These are phyloP conservation scores for Aspergillus japonicus DNA, from an alignment of 2,329 filamentous ascomycete genomes.

Conservation along the genomic window DNA sequence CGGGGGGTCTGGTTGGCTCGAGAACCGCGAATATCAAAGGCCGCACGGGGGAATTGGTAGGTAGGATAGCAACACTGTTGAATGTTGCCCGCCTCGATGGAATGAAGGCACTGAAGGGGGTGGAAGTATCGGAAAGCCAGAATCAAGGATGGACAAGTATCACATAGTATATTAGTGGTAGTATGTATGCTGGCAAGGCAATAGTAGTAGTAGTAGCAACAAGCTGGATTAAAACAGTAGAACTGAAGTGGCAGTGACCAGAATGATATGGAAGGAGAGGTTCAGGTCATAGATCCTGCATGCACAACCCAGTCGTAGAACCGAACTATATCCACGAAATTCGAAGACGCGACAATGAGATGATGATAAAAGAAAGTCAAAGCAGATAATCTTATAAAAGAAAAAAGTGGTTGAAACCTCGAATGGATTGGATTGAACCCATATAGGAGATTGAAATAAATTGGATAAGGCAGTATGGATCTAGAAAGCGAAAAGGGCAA, in stretches of 20 bases:
- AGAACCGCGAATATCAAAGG: slow-evolving; percentile 14
- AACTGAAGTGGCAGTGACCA: slow-evolving; percentile 7
- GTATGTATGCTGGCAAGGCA: slow-evolving; percentile 9
- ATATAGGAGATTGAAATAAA: slow-evolving; percentile 11
- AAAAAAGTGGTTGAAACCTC: slow-evolving; percentile 13
- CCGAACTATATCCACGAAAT: slow-evolving; percentile 20
- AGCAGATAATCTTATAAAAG: slow-evolving; percentile 20
- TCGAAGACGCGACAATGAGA: slow-evolving; percentile 18
- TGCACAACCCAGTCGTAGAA: slow-evolving; percentile 22
- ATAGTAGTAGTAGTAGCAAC: slow-evolving; percentile 10
- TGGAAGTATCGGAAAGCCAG: slow-evolving; percentile 57
- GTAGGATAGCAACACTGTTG: slow-evolving; percentile 27
- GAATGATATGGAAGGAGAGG: slow-evolving; percentile 18
- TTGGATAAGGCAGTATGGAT: slow-evolving; percentile 15
- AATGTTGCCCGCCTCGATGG: slow-evolving; percentile 28
- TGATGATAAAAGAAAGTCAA: slow-evolving; percentile 15
- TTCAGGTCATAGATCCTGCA: slow-evolving; percentile 17
- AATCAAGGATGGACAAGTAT: slow-evolving; percentile 37
- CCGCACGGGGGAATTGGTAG: slow-evolving; percentile 12
- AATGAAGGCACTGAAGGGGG: slow-evolving; percentile 36
- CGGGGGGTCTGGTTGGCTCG: neutral
- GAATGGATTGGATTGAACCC: slow-evolving; percentile 11
- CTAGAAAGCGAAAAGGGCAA: slow-evolving; percentile 10
- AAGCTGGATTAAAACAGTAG: neutral
- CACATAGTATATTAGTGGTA: slow-evolving; percentile 12